A percentile compares a stretch with the other conserved stretches of the same genome.
Conservation (phyloP, 1,284 basidiomycete genomes). For the Veloporphyrellus conicus region DNA sequence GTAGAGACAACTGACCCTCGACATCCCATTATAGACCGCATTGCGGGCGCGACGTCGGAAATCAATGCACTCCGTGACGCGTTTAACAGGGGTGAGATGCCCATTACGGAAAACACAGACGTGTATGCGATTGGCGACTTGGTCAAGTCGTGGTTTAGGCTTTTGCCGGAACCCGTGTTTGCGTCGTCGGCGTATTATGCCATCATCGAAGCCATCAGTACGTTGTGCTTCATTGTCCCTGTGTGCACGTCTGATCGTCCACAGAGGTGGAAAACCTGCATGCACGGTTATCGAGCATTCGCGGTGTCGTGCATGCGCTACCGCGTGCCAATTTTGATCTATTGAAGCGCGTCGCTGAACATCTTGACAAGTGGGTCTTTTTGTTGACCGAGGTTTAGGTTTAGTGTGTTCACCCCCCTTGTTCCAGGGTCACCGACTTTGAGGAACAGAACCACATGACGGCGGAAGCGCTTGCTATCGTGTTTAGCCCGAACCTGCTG, state of each 20-base stretch:
- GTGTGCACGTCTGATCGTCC: constrained; percentile 4
- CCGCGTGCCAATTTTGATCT: constrained; percentile 71
- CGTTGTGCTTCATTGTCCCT: constrained; percentile 4
- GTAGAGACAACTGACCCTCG: neutral
- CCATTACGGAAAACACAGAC: constrained; percentile 57
- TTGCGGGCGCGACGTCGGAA: constrained; percentile 71
- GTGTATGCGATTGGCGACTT: constrained; percentile 78
- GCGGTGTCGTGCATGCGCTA: constrained; percentile 61
- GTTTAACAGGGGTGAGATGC: constrained; percentile 68
- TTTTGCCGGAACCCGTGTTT: constrained; percentile 74
- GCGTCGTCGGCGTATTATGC: constrained; percentile 63
- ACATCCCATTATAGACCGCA: constrained; percentile 52
- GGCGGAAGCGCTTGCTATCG: constrained; percentile 73
- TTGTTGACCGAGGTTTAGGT: neutral
- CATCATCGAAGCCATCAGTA: constrained; percentile 68
- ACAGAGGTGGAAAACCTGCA: constrained; percentile 66
- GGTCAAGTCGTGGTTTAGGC: constrained; percentile 79
- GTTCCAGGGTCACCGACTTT: constrained; percentile 69
- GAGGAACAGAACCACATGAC: constrained; percentile 86
- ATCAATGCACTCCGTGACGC: constrained; percentile 66
- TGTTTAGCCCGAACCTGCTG: constrained; percentile 75
- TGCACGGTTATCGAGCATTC: constrained; percentile 58
- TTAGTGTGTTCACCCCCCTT: neutral
- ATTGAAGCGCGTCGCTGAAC: constrained; percentile 69
- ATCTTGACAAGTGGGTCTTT: constrained; percentile 66